phyloP scores from a whole-genome alignment of 202 grass and related monocot genomes.

The Schoenoplectus tabernaemontani region DNA sequence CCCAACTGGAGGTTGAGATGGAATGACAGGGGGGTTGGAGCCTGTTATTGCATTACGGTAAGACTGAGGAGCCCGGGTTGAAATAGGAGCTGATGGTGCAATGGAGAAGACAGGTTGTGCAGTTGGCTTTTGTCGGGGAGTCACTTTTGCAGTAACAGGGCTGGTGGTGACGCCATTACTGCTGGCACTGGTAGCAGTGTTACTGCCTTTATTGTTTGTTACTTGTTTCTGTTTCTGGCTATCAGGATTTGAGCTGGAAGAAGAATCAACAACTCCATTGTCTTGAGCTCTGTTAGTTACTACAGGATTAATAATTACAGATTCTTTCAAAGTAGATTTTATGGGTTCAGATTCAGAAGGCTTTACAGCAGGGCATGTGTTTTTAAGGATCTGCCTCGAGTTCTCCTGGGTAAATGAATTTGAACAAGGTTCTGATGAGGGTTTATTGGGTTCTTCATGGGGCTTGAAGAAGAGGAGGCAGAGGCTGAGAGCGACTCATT shows the following conservation, averaged over 20 bases:
- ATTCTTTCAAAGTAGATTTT: not conserved
- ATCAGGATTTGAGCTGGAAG: slow-evolving; percentile 16
- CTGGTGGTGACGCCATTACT: not conserved
- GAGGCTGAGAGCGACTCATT: slow-evolving; percentile 12
- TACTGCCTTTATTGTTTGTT: not conserved
- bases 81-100: slow-evolving; percentile 41
- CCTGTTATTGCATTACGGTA: slow-evolving; percentile 78
- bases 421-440: not conserved
- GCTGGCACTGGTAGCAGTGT: not conserved
- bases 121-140: not conserved
- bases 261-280: slow-evolving; percentile 10
- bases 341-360: slow-evolving; percentile 12
- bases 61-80: slow-evolving; percentile 46
- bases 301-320: not conserved
- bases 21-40: not conserved
- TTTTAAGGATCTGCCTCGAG: slow-evolving; percentile 13
- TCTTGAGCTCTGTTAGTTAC: slow-evolving; percentile 9
- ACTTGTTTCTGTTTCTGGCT: slow-evolving; percentile 16
- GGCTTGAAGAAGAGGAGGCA: slow-evolving; percentile 33
- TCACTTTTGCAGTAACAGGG: not conserved
- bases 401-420: not conserved
- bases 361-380: not conserved
- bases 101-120: slow-evolving; percentile 18
- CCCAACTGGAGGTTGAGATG: slow-evolving; percentile 6
- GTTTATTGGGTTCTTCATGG: slow-evolving; percentile 22